phyloP scores from a whole-genome alignment of 768 basidiomycete genomes.

The Boletus eberwhitei region DNA sequence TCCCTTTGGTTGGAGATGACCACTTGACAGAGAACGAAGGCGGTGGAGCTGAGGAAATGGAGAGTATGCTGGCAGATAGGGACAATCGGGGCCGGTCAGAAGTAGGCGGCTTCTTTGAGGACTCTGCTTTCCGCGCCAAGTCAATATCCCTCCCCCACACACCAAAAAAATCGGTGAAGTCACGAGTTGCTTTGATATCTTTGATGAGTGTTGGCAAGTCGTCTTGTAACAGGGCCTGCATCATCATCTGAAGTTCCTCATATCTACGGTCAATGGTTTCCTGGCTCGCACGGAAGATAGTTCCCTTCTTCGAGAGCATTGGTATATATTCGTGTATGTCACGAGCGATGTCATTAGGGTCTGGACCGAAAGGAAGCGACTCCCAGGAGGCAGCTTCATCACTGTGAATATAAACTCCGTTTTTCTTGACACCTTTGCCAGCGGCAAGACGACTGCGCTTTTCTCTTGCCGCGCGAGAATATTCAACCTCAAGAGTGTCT shows the following conservation, averaged over 20 bases:
- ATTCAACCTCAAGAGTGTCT: conserved; percentile 63
- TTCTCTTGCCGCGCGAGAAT: conserved; percentile 55
- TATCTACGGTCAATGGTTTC: conserved; percentile 63
- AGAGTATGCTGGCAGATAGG: conserved; percentile 52
- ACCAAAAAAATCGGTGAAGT: conserved; percentile 74
- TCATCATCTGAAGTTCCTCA: conserved; percentile 54
- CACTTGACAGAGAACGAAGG: conserved; percentile 8
- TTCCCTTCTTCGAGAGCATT: conserved; percentile 64
- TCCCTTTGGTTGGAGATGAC: conserved; percentile 12
- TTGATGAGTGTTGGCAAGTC: conserved; percentile 62
- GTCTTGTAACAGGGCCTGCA: conserved; percentile 55
- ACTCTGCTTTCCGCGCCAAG: conserved; percentile 41
- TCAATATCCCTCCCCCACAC: conserved; percentile 75
- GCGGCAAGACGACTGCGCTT: conserved; percentile 65
- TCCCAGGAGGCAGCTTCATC: conserved; percentile 82
- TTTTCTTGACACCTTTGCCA: conserved; percentile 74
- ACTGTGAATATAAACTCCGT: conserved; percentile 64
- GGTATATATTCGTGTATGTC: conserved; percentile 68
- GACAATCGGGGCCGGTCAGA: conserved; percentile 38
- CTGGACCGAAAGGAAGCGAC: conserved; percentile 79
- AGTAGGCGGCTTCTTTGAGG: conserved; percentile 15
- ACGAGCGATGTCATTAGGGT: conserved; percentile 67
- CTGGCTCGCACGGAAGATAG: conserved; percentile 68
- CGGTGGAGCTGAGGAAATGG: conserved; percentile 47
- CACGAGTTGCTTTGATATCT: conserved; percentile 57